Evolutionary conservation across 768 basidiomycete species (phyloP).

Genomic region (Boletales sp.): DNA sequence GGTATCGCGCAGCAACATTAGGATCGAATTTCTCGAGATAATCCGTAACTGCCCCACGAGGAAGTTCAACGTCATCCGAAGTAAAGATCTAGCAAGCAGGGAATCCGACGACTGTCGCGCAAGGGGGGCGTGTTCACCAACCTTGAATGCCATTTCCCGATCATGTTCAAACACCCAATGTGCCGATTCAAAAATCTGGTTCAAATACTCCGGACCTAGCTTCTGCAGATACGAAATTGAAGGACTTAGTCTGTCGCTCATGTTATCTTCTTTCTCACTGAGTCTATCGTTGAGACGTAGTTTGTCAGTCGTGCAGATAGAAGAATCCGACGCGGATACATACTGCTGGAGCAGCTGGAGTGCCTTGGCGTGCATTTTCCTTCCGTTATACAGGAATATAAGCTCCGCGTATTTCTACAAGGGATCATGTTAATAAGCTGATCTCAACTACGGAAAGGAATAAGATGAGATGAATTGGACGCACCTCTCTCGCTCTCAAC

Average conservation of each 20-base stretch:
- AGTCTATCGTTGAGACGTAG: slow-evolving; percentile 45
- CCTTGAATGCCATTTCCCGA: slow-evolving; percentile 73
- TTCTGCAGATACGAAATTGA: slow-evolving; percentile 90
- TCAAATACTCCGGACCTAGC: slow-evolving; percentile 75
- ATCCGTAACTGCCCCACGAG: slow-evolving; percentile 68
- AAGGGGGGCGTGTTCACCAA: slow-evolving; percentile 17
- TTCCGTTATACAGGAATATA: slow-evolving; percentile 87
- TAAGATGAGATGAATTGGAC: slow-evolving; percentile 9
- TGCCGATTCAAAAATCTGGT: slow-evolving; percentile 77
- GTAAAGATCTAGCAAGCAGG: slow-evolving; percentile 72
- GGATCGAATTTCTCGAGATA: slow-evolving; percentile 74
- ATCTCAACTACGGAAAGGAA: no score
- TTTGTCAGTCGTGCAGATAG: not conserved
- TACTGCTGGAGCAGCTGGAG: slow-evolving; percentile 81
- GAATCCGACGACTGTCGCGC: not conserved
- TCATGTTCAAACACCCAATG: slow-evolving; percentile 84
- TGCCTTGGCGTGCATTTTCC: slow-evolving; percentile 93
- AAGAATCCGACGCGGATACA: slow-evolving; percentile 24
- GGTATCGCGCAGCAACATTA: slow-evolving; percentile 68
- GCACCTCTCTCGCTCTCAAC: slow-evolving; percentile 71
- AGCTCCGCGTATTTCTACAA: slow-evolving; percentile 86
- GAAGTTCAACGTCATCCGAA: slow-evolving; percentile 91
- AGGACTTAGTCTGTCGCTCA: slow-evolving; percentile 74
- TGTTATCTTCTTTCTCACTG: slow-evolving; percentile 72
- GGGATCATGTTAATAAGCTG: not conserved